Conservation (phyloP, 2,329 filamentous ascomycete genomes). For the Tolypocladium ovalisporum region DNA sequence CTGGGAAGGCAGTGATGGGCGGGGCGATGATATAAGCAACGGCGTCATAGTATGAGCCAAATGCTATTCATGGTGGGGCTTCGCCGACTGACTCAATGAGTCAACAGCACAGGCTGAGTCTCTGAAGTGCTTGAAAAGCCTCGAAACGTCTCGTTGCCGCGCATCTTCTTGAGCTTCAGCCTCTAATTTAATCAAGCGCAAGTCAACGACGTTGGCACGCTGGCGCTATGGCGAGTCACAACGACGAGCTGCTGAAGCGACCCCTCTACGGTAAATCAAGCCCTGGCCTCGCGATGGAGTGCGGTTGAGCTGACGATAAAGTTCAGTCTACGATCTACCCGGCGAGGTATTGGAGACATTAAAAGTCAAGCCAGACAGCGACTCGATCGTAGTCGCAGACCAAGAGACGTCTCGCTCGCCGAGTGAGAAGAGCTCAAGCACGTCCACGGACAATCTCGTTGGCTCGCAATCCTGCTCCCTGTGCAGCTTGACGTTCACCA, state of each 20-base stretch:
- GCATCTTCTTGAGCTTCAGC: background rate
- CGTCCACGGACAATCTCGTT: slow-evolving; percentile 27
- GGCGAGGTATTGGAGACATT: slow-evolving; percentile 60
- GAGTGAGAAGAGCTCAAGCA: slow-evolving; percentile 10
- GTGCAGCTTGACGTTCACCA: slow-evolving; percentile 62
- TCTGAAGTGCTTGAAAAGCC: background rate
- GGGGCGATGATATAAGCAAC: background rate
- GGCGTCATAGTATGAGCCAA: background rate
- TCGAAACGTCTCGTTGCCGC: background rate
- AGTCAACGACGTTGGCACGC: background rate
- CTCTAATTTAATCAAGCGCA: background rate
- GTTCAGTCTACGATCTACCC: slow-evolving; percentile 71
- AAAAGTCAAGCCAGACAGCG: slow-evolving; percentile 29
- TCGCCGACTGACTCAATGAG: background rate
- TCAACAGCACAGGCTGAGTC: background rate
- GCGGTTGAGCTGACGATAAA: slow-evolving; percentile 1
- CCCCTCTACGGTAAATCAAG: slow-evolving; percentile 37
- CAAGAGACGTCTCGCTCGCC: slow-evolving; percentile 12
- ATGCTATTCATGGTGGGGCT: background rate
- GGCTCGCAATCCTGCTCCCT: slow-evolving; percentile 70
- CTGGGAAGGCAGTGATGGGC: background rate
- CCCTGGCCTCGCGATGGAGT: background rate
- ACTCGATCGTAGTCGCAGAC: slow-evolving; percentile 11
- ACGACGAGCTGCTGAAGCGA: slow-evolving; percentile 34
- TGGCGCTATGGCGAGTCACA: slow-evolving; percentile 11